A percentile compares a stretch with the other conserved stretches of the same genome.
These are phyloP conservation scores for Saturnispora serradocipensis DNA, from an alignment of 805 yeast species.

Conservation along the genomic window DNA sequence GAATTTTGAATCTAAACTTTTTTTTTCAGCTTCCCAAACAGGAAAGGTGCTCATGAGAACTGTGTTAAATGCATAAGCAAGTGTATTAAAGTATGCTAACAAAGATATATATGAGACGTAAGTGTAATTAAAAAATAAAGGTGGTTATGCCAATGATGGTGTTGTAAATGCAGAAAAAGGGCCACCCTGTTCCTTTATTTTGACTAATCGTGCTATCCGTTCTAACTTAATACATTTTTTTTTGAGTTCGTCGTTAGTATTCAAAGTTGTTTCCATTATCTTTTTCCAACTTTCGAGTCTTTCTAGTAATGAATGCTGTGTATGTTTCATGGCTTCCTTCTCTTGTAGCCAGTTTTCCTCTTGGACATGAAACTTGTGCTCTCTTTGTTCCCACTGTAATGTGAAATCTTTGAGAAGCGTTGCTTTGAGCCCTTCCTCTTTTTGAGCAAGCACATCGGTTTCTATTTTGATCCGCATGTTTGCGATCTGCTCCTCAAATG, in stretches of 20 bases:
- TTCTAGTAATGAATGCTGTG: neutral
- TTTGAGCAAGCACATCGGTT: neutral
- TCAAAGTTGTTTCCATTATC: neutral
- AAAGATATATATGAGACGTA: neutral
- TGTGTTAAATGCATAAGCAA: neutral
- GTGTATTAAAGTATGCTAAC: neutral
- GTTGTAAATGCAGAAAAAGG: conserved; percentile 8
- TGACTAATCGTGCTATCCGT: conserved; percentile 18
- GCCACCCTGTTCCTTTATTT: conserved; percentile 8
- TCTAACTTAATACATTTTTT: conserved; percentile 13
- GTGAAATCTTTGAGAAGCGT: conserved; percentile 1
- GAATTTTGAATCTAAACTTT: neutral
- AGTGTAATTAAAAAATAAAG: neutral
- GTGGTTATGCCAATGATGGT: conserved; percentile 5
- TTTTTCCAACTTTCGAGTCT: conserved; percentile 2
- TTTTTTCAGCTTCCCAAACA: neutral
- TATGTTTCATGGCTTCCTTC: neutral
- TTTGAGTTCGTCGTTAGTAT: neutral
- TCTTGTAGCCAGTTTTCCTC: conserved; percentile 1
- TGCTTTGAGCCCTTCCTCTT: neutral
- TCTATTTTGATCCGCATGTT: neutral
- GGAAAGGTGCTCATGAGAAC: neutral
- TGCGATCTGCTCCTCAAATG: neutral
- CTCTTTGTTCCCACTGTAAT: neutral
- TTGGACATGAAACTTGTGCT: neutral